phyloP scores from a whole-genome alignment of 345 rosid genomes.

The Melaleuca quinquenervia region DNA sequence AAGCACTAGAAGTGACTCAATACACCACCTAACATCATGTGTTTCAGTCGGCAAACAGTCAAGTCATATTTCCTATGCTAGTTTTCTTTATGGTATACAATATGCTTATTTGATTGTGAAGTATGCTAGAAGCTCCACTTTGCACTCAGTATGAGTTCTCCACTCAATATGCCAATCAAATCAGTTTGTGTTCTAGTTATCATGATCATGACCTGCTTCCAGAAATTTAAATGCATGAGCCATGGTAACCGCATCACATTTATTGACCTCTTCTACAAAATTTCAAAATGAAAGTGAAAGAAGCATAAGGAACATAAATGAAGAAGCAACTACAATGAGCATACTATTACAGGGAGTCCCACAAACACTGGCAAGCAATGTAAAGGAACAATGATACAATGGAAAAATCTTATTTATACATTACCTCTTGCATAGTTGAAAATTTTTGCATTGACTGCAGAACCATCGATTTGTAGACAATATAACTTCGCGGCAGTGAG shows the following conservation, averaged over 20 bases:
- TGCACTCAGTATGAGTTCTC: background rate
- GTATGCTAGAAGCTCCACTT: background rate
- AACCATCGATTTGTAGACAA: slow-evolving; percentile 43
- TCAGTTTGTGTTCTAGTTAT: background rate
- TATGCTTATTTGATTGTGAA: background rate
- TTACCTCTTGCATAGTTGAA: slow-evolving; percentile 62
- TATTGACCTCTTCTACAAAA: background rate
- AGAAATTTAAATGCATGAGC: background rate
- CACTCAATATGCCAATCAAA: background rate
- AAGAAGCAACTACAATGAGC: background rate
- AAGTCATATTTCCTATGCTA: background rate
- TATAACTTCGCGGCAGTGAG: slow-evolving; percentile 30
- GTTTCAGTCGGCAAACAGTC: background rate
- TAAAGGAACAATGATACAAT: background rate
- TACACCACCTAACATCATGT: background rate
- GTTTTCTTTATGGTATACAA: background rate
- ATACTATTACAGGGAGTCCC: background rate
- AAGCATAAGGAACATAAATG: background rate
- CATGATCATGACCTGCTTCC: background rate
- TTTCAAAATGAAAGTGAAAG: background rate
- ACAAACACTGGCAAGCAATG: background rate
- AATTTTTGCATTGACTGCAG: slow-evolving; percentile 49
- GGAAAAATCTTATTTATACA: background rate
- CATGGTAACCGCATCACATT: background rate
- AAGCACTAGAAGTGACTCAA: background rate